Conservation (phyloP, 83 land plant genomes). For the Picea abies region DNA sequence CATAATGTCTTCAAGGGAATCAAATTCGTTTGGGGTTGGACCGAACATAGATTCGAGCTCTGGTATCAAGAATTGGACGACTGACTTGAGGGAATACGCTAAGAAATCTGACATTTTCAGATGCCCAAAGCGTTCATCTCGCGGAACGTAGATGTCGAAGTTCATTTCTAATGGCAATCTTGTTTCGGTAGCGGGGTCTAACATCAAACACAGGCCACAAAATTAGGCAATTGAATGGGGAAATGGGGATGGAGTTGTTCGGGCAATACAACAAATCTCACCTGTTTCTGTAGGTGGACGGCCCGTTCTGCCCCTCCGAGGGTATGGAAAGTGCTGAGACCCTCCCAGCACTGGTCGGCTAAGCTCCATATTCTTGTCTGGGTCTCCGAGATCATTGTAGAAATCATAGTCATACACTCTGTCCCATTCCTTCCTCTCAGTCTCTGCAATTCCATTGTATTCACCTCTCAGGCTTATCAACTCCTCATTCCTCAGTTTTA, state of each 20-base stretch:
- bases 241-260: background rate
- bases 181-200: constrained; percentile 61
- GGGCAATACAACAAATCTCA: background rate
- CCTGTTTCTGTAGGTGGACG: constrained; percentile 27
- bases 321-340: constrained; percentile 56
- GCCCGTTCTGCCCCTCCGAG: constrained; percentile 49
- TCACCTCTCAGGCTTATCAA: no score
- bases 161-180: constrained; percentile 31
- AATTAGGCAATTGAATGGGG: background rate
- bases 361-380: no score
- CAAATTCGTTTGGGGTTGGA: constrained; percentile 52
- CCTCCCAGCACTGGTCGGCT: no score
- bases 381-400: no score
- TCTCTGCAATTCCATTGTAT: no score
- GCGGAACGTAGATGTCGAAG: constrained; percentile 67
- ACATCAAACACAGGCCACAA: background rate
- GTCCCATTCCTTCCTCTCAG: constrained; percentile 19
- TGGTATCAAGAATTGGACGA: constrained; percentile 58
- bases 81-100: constrained; percentile 42
- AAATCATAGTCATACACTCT: no score
- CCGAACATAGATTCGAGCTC: constrained; percentile 33
- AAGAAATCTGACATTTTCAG: constrained; percentile 71
- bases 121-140: constrained; percentile 73
- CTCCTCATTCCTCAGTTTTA: no score
- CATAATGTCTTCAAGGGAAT: constrained; percentile 47